Conservation (phyloP, 257 asterid species). For the Orobanche coerulescens region DNA sequence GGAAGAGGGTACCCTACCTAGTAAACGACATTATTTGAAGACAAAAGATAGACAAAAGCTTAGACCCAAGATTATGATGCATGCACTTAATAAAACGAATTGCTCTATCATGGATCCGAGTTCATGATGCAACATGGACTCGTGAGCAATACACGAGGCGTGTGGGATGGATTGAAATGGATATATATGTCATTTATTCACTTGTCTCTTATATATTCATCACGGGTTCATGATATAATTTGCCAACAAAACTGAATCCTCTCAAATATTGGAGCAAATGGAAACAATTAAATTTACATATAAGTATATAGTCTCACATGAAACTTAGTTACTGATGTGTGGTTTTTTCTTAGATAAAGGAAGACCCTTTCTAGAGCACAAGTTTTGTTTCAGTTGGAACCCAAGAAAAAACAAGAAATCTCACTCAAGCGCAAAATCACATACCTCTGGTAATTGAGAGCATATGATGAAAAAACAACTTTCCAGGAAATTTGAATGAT, state of each 20-base stretch:
- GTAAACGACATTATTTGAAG: slow-evolving; percentile 5
- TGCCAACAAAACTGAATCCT: not conserved
- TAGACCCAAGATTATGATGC: not conserved
- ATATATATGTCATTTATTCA: too few relatives aligned
- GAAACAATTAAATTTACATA: not conserved
- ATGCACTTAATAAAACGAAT: not conserved
- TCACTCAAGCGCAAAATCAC: not conserved
- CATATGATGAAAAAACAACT: slow-evolving; percentile 16
- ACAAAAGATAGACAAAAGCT: not conserved
- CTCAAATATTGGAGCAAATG: not conserved
- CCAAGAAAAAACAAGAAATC: not conserved
- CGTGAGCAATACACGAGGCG: too few relatives aligned
- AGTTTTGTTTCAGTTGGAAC: slow-evolving; percentile 5
- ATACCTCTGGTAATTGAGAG: slow-evolving; percentile 15
- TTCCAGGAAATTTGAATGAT: slow-evolving; percentile 2
- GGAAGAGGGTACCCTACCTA: not conserved
- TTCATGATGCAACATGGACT: too few relatives aligned
- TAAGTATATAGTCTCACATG: not conserved
- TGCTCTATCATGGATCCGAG: too few relatives aligned
- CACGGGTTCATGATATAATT: too few relatives aligned
- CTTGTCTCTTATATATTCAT: too few relatives aligned
- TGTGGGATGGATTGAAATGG: too few relatives aligned
- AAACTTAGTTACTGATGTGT: not conserved
- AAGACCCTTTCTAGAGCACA: not conserved
- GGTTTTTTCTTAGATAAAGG: not conserved